Conservation (phyloP, 2,329 filamentous ascomycete species). For the Penicillium sp. region DNA sequence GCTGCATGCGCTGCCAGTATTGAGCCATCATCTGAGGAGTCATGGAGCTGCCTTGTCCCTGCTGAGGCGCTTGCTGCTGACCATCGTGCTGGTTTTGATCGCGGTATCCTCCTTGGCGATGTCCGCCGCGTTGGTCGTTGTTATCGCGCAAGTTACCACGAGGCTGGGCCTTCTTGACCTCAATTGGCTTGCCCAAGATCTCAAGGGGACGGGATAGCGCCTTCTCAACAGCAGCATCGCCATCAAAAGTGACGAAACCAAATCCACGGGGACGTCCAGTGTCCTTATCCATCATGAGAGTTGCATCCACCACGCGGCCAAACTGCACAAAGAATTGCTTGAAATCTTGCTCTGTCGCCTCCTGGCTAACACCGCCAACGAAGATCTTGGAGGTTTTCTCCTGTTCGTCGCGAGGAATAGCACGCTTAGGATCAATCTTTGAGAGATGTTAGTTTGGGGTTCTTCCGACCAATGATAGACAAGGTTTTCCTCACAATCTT, state of each 20-base stretch:
- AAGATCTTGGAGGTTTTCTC: constrained; percentile 99
- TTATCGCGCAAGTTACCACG: constrained; percentile 91
- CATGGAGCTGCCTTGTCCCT: constrained; percentile 60
- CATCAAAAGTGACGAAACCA: constrained; percentile 97
- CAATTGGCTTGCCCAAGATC: constrained; percentile 93
- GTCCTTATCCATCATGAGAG: constrained; percentile 99
- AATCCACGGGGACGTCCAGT: constrained; percentile 95
- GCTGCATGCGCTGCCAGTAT: constrained; percentile 98
- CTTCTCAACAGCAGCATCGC: constrained; percentile 87
- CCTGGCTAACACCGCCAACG: constrained; percentile 94
- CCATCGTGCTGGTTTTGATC: constrained; percentile 41
- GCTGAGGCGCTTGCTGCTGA: constrained; percentile 49
- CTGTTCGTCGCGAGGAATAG: constrained; percentile 95
- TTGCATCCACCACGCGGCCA: constrained; percentile 92
- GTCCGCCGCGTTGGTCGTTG: constrained; percentile 55
- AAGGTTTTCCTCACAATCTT: constrained; percentile 72
- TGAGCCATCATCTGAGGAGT: constrained; percentile 97
- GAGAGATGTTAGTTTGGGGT: constrained; percentile 24
- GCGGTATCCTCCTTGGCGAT: constrained; percentile 39
- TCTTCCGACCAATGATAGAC: constrained; percentile 1
- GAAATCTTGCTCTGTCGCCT: constrained; percentile 94
- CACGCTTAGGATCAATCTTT: constrained; percentile 95
- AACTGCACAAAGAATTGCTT: constrained; percentile 96
- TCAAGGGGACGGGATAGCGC: constrained; percentile 80
- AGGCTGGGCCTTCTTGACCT: constrained; percentile 97